These are phyloP conservation scores for Taxillus chinensis DNA, from an alignment of 164 flowering plant species.

Conservation along the genomic window DNA sequence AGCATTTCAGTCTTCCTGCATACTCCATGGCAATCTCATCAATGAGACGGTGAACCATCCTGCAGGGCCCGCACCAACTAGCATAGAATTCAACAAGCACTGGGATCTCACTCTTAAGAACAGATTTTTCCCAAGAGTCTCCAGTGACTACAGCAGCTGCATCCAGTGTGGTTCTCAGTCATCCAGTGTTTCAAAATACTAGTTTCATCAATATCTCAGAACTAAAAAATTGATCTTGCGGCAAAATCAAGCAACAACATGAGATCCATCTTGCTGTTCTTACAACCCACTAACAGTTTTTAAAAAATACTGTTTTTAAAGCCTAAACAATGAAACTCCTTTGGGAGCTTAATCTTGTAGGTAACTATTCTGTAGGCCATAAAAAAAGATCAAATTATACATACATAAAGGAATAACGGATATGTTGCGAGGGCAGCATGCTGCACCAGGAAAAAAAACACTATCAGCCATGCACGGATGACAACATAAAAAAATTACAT, in stretches of 20 bases:
- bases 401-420: no score
- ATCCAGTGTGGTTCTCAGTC: slow-evolving; percentile 8
- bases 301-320: not conserved
- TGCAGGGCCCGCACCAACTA: slow-evolving; percentile 93
- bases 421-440: no score
- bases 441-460: no score
- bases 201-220: not conserved
- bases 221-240: not conserved
- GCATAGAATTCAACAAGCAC: slow-evolving; percentile 85
- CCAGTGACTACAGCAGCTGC: slow-evolving; percentile 58
- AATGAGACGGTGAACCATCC: slow-evolving; percentile 83
- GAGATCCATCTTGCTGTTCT: not conserved
- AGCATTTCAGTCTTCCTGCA: slow-evolving; percentile 56
- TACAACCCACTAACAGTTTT: not conserved
- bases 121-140: slow-evolving; percentile 58
- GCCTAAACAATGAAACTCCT: no score
- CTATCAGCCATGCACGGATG: no score
- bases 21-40: slow-evolving; percentile 75
- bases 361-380: no score
- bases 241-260: slow-evolving; percentile 1
- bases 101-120: slow-evolving; percentile 50
- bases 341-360: no score
- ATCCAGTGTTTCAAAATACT: not conserved
- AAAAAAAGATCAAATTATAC: no score
- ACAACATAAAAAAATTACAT: no score